These are phyloP conservation scores for Lolium perenne DNA, from an alignment of 176 grass and related monocot genomes.

Conservation along the genomic window DNA sequence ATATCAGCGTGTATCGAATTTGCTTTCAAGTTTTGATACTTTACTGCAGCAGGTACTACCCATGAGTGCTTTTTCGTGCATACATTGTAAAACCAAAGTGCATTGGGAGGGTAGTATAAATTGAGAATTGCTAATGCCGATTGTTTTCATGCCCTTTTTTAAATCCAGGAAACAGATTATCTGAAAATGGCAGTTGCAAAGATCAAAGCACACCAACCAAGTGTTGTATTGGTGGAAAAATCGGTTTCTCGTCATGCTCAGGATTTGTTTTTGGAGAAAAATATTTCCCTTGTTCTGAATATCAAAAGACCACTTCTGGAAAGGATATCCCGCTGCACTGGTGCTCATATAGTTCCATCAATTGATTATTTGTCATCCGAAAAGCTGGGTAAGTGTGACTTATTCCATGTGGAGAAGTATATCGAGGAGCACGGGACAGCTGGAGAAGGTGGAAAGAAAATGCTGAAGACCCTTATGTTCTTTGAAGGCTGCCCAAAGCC, in stretches of 20 bases:
- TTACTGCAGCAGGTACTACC: slow-evolving; percentile 89
- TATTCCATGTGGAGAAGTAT: slow-evolving; percentile 97
- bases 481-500: slow-evolving; percentile 95
- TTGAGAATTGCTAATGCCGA: slow-evolving; percentile 27
- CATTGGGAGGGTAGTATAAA: background rate
- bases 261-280: slow-evolving; percentile 85
- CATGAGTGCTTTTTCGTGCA: slow-evolving; percentile 20
- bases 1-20: slow-evolving; percentile 95
- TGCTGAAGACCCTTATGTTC: slow-evolving; percentile 96
- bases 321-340: slow-evolving; percentile 93
- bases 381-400: slow-evolving; percentile 87
- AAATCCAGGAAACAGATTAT: slow-evolving; percentile 89
- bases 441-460: slow-evolving; percentile 79
- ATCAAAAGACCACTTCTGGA: slow-evolving; percentile 90
- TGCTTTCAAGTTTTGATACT: slow-evolving; percentile 99
- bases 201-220: slow-evolving; percentile 92
- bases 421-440: slow-evolving; percentile 86
- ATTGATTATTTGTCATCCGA: slow-evolving; percentile 91
- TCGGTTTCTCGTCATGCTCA: slow-evolving; percentile 92
- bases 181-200: slow-evolving; percentile 97
- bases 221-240: slow-evolving; percentile 95
- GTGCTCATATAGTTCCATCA: slow-evolving; percentile 88
- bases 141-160: slow-evolving; percentile 42
- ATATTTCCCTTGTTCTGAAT: slow-evolving; percentile 97
- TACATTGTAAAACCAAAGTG: slow-evolving; percentile 30